Percentiles rank a stretch among this genome's conserved stretches.
These are phyloP conservation scores for Allantophomopsis cytisporea DNA, from an alignment of 2,329 filamentous ascomycete species.

Conservation along the genomic window DNA sequence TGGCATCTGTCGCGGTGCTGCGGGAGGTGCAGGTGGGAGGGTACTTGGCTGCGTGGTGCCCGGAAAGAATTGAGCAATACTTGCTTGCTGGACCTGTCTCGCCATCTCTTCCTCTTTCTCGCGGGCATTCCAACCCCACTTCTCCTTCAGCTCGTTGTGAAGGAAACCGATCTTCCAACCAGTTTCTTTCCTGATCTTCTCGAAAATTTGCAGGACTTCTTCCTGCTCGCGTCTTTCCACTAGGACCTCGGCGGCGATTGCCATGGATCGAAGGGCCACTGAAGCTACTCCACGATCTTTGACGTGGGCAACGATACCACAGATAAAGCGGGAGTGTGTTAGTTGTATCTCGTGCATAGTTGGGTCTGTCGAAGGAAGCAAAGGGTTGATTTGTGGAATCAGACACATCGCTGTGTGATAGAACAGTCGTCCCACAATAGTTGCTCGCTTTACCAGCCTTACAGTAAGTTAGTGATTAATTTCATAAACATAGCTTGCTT, in stretches of 20 bases:
- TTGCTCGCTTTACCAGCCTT: conserved; percentile 71
- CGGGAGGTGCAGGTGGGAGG: conserved; percentile 5
- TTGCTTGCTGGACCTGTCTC: conserved; percentile 10
- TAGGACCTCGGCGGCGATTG: conserved; percentile 64
- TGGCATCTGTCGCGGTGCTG: conserved; percentile 8
- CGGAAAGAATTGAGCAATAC: conserved; percentile 14
- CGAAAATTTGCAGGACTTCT: conserved; percentile 67
- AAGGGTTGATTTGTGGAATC: conserved; percentile 66
- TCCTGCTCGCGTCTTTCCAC: conserved; percentile 58
- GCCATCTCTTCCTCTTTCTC: conserved; percentile 14
- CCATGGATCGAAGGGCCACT: conserved; percentile 66
- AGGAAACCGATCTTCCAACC: conserved; percentile 67
- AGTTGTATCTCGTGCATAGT: conserved; percentile 60
- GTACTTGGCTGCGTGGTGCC: conserved; percentile 7
- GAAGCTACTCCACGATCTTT: conserved; percentile 69
- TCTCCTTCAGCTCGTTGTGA: conserved; percentile 57
- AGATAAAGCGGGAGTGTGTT: conserved; percentile 71
- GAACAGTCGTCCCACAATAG: conserved; percentile 71
- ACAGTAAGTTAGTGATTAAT: conserved; percentile 10
- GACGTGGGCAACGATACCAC: conserved; percentile 76
- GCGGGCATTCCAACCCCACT: conserved; percentile 56
- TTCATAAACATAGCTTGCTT: not conserved
- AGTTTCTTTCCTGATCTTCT: conserved; percentile 60
- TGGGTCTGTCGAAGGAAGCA: conserved; percentile 37
- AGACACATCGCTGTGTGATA: conserved; percentile 81